Base-by-base conservation (phyloP, 129 eudicot species). In the Flaveria brownii region DNA sequence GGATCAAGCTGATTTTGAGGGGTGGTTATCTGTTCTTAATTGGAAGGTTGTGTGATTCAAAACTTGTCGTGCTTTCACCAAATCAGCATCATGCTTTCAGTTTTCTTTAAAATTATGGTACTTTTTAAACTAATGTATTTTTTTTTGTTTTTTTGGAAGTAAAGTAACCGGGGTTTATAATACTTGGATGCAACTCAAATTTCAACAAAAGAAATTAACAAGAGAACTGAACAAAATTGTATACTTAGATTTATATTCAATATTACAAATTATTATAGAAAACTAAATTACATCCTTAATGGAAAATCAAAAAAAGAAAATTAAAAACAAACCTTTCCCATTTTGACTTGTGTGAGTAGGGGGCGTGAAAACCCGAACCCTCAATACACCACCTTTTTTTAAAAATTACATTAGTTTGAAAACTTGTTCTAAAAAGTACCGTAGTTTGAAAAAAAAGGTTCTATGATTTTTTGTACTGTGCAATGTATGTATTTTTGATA, bases 1-100 rank as follows among this genome's bases (percentile, higher is more conserved):
- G 99, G 87, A 86, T 75, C 92, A 83, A 78, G 85, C 97, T 86
- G 99, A 95, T 80, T 89, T 87, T 82, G 95, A 88, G 73, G 99
- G 96, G 70, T 95, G 99, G 99, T 71, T 87, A 73, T 87, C 88
- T 68, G 78, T 87, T 77, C 96, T 95, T 16, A 88, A 75, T 73
- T 88, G 97, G 95, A 95, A 95, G 97, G 99, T 95, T 71, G 73
- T 63, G 52, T 78, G 33, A 18, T 62, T 64, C 36, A 15, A 28
- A 76, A 39, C 30, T 77, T 43, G 13, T 50, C 16, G 15, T 68
- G 22, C 77, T 79, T 79, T 49, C 54, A 69, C 64, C 9, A 9
- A 61, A 12, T 72, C 64, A 51, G 51, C 60, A 47, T 51, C 30
- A 28, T 55, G 77, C 71, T 39, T 59, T 63, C 49, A 4, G 6